Evolutionary conservation across 305 asterid genomes (phyloP), one percentile per base, ranked within the genome.

Genomic region (Vinca major): DNA sequence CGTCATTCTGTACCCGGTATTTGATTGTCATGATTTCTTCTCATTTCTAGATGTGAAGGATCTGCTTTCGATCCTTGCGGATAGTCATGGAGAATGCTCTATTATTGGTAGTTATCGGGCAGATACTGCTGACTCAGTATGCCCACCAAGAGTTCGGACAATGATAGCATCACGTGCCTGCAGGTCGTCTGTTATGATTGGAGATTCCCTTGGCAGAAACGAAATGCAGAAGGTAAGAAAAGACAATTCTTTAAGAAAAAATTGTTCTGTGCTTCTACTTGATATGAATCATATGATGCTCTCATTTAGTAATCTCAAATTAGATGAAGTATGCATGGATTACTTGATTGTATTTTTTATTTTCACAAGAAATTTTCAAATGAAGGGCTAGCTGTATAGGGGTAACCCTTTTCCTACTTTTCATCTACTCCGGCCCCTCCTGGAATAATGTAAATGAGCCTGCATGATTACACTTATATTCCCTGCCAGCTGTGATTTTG

Each of bases 121-220:
- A 54, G 97, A 94, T 85, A 80, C 80, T 7, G 76, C 84, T 3
- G 96, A 88, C 71, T 94, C 99, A 37, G 79, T 94, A 55, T 94
- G 97, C 84, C 99, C 96, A 7, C 92, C 96, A 67, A 91, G 85
- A 84, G 86, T 91, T 26, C 92, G 91, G 36, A 85, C 95, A 48
- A 91, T 94, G 99, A 80, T 94, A 45, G 99, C 99, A 71, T 94
- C 96, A 10, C 97, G 99, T 41, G 96, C 99, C 16, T 93, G 99
- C 87, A 89, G 89, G 70, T 86, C 97, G 14, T 93, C 99, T 56
- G 72, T 91, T 66, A 89, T 90, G 95, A 79, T 93, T 70, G 99
- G 97, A 63, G 97, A 93, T 82, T 76, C 97, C 69, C 91, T 93
- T 13, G 97, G 88, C 54, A 84, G 85, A 83, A 88, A 81, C 49